These are phyloP conservation scores for Hygrophoropsis aurantiaca DNA, from an alignment of 768 basidiomycete species.

Conservation along the genomic window DNA sequence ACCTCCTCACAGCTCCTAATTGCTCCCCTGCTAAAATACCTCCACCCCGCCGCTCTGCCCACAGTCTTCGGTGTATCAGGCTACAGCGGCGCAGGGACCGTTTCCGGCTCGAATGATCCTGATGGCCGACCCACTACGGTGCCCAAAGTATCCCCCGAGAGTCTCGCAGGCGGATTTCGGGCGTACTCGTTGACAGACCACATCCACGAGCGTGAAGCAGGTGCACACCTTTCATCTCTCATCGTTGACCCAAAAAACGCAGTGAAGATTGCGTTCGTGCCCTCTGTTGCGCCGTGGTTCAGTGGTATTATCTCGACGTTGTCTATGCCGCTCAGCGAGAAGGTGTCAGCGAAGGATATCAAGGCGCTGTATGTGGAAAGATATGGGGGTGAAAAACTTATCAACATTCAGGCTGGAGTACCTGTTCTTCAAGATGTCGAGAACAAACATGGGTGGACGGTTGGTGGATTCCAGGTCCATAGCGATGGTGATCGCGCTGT, in stretches of 20 bases:
- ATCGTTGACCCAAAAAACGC: slow-evolving; percentile 32
- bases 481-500: slow-evolving; percentile 87
- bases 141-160: slow-evolving; percentile 81
- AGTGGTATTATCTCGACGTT: slow-evolving; percentile 90
- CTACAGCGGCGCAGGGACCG: slow-evolving; percentile 93
- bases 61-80: slow-evolving; percentile 93
- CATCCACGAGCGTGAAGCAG: slow-evolving; percentile 97
- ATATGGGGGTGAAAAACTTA: slow-evolving; percentile 74
- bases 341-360: slow-evolving; percentile 72
- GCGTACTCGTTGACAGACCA: slow-evolving; percentile 95
- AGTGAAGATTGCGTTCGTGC: slow-evolving; percentile 80
- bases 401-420: slow-evolving; percentile 66
- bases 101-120: slow-evolving; percentile 58
- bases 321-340: slow-evolving; percentile 73
- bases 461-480: slow-evolving; percentile 94
- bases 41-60: slow-evolving; percentile 60
- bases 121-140: slow-evolving; percentile 72
- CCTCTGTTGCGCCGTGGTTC: slow-evolving; percentile 91
- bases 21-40: slow-evolving; percentile 79
- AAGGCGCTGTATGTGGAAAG: slow-evolving; percentile 70
- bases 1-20: slow-evolving; percentile 90
- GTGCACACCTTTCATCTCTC: slow-evolving; percentile 73
- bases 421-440: slow-evolving; percentile 76
- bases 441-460: slow-evolving; percentile 83
- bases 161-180: slow-evolving; percentile 70